Percentiles rank a stretch among this genome's conserved stretches.
Evolutionary conservation across 2,329 filamentous ascomycete species (phyloP).

Genomic region (Fusarium floridanum): DNA sequence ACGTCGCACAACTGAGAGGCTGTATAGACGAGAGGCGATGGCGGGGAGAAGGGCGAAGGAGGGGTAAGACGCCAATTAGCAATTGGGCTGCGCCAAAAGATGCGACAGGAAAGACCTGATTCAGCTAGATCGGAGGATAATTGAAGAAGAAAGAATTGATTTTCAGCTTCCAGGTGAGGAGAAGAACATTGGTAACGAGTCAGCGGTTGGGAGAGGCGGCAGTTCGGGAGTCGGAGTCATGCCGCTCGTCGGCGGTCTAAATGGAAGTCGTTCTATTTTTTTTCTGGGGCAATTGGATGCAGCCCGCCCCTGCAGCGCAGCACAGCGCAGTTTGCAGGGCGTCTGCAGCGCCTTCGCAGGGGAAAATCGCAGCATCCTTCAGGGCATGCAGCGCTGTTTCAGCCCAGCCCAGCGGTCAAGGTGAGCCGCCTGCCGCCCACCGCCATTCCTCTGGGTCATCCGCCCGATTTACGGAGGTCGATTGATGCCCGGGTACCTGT

Average conservation of each 20-base stretch:
- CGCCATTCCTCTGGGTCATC: constrained; percentile 41
- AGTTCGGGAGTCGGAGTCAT: constrained; percentile 47
- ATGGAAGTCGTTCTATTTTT: constrained; percentile 21
- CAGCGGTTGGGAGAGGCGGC: constrained; percentile 26
- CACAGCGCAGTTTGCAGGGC: constrained; percentile 19
- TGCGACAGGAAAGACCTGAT: constrained; percentile 4
- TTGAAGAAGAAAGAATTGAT: constrained; percentile 21
- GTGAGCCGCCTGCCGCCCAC: constrained; percentile 34
- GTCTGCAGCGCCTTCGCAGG: constrained; percentile 10
- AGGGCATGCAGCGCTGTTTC: constrained; percentile 22
- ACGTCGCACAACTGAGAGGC: constrained; percentile 5
- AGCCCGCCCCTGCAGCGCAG: constrained; percentile 27
- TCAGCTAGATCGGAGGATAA: constrained; percentile 8
- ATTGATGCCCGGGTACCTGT: constrained; percentile 33
- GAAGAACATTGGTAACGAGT: constrained; percentile 24
- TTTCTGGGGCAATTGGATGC: constrained; percentile 12
- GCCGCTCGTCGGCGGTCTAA: constrained; percentile 46
- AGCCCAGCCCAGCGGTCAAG: constrained; percentile 13
- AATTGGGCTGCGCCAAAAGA: background rate
- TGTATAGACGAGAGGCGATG: constrained; percentile 4
- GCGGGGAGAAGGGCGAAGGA: constrained; percentile 11
- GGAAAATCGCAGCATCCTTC: background rate
- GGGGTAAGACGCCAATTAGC: constrained; percentile 5
- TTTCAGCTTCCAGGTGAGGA: constrained; percentile 10
- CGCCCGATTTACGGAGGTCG: constrained; percentile 44